phyloP scores from a whole-genome alignment of 495 filamentous ascomycete species.

The Penicillium desertorum region DNA sequence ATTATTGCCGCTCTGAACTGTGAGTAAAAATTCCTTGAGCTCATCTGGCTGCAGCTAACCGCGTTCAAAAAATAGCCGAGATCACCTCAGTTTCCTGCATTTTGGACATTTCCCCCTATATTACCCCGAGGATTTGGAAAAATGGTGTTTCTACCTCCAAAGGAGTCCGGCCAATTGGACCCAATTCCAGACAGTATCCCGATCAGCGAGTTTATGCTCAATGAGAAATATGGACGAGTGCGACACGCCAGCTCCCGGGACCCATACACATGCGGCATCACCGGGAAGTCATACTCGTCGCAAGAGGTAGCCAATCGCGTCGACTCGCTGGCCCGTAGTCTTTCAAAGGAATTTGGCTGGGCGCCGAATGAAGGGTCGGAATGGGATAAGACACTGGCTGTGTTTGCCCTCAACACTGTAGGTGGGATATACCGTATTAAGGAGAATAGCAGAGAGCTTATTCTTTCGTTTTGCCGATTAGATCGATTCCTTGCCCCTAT shows the following conservation, averaged over 20 bases:
- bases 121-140: conserved; percentile 20
- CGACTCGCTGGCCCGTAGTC: conserved; percentile 65
- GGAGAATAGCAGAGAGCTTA: not conserved
- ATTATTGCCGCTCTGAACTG: not conserved
- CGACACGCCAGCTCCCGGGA: conserved; percentile 62
- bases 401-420: conserved; percentile 83
- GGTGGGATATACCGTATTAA: conserved; percentile 16
- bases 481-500: conserved; percentile 78
- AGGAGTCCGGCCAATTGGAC: conserved; percentile 66
- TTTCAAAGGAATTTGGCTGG: conserved; percentile 76
- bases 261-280: conserved; percentile 81
- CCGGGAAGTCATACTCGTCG: conserved; percentile 67
- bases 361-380: conserved; percentile 69
- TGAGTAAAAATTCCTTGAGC: not conserved
- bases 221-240: conserved; percentile 68
- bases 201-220: conserved; percentile 76
- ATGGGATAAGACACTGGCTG: conserved; percentile 80
- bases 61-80: not conserved
- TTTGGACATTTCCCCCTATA: not conserved
- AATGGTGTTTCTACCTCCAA: conserved; percentile 79
- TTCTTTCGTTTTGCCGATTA: conserved; percentile 30
- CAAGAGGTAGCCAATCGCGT: conserved; percentile 65
- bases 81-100: not conserved
- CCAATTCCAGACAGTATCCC: conserved; percentile 74
- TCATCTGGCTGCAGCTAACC: not conserved